Evolutionary conservation across 495 filamentous ascomycete species (phyloP).

Genomic region (Emericellopsis terricola): DNA sequence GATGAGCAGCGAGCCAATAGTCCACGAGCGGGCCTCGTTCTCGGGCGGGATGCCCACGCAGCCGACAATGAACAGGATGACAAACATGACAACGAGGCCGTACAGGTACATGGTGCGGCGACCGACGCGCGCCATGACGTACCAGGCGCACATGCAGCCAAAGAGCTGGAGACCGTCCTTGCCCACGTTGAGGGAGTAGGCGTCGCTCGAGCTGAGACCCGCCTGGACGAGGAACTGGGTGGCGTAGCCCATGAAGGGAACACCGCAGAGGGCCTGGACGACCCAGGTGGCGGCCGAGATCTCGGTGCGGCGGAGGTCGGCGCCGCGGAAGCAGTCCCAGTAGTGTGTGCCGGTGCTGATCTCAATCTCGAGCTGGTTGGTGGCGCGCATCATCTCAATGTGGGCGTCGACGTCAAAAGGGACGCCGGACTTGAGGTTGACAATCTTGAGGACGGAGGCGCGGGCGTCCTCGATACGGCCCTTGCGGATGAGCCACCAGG

Average conservation of each 20-base stretch:
- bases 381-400: constrained; percentile 42
- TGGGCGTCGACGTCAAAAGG: neutral
- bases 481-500: constrained; percentile 58
- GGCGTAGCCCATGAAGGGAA: constrained; percentile 37
- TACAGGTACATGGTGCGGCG: constrained; percentile 23
- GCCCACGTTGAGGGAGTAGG: constrained; percentile 20
- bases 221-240: constrained; percentile 47
- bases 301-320: constrained; percentile 40
- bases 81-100: constrained; percentile 12
- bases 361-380: constrained; percentile 40
- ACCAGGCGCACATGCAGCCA: constrained; percentile 20
- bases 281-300: constrained; percentile 38
- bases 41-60: constrained; percentile 12
- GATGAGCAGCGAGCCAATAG: constrained; percentile 21
- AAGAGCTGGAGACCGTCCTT: constrained; percentile 16
- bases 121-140: constrained; percentile 17
- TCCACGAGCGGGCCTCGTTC: constrained; percentile 13
- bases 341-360: constrained; percentile 37
- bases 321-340: constrained; percentile 40
- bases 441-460: constrained; percentile 20
- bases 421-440: constrained; percentile 10
- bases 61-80: constrained; percentile 17
- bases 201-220: constrained; percentile 25
- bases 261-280: constrained; percentile 40
- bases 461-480: constrained; percentile 27